Evolutionary conservation across 2,329 filamentous ascomycete species (phyloP), one percentile per base, ranked within the genome.

Genomic region (Lasiodiplodia hormozganensis): DNA sequence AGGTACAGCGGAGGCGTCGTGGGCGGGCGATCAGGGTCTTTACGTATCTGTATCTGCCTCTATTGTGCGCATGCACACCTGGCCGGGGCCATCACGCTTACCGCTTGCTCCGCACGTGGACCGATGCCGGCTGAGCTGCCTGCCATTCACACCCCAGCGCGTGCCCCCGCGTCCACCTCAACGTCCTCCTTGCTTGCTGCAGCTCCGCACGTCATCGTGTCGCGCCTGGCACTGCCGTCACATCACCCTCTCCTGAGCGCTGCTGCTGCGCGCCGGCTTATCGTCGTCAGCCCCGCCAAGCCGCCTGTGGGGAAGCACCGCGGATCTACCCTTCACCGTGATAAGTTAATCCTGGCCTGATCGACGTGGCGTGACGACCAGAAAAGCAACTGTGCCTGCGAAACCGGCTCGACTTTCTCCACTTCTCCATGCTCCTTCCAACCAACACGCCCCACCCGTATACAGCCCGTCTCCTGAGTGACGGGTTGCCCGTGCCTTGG

Each of bases 21-120:
- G 60, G n/a, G 54, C n/a, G 60, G 60, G 60, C 47, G 60, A 64
- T 64, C 60, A 64, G 60, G 60, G 60, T 64, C 60, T 64, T 64
- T 47, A 47, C 43, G 60, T 53, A 52, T 31, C 38, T 47, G 57
- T 8, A 47, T 47, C 43, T 10, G n/a, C n/a, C 38, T 60, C 57
- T 36, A 23, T 49, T 34, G 58, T 49, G 58, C 40, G 40, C 43
- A 53, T 47, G 60, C 60, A 12, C 31, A 34, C 31, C 60, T 12
- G 31, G 18, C 28, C 31, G 10, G 18, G n/a, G n/a, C 58, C 60
- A 52, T 64, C 60, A 64, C 60, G 60, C 60, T 64, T 66, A 57
- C 52, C 52, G 65, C 52, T 49, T 28, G 31, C 31, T 34, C 43
- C 56, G 53, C 65, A 67, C 65, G 65, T 58, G 54, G 36, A 40